A percentile compares a stretch with the other conserved stretches of the same genome.
Conservation (phyloP, 208 protist genomes). For the Wallacemonas rigidus region DNA sequence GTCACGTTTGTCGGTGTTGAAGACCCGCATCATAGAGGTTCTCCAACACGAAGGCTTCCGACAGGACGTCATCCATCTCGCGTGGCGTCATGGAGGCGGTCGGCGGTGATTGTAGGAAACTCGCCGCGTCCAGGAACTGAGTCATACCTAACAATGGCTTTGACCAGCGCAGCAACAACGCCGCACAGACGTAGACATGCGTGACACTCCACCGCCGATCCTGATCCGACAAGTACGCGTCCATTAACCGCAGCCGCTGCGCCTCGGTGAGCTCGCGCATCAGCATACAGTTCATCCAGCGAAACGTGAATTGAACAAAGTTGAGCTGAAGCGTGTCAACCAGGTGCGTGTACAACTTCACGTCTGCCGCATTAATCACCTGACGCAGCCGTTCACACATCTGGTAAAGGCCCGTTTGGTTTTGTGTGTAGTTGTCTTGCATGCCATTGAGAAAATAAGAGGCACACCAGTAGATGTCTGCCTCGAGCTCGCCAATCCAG, state of each 20-base stretch:
- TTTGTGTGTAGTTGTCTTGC: constrained; percentile 92
- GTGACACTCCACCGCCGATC: constrained; percentile 58
- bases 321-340: constrained; percentile 48
- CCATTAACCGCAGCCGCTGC: constrained; percentile 82
- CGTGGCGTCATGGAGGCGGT: constrained; percentile 46
- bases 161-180: constrained; percentile 78
- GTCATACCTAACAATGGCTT: constrained; percentile 45
- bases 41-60: constrained; percentile 66
- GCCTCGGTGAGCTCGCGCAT: constrained; percentile 83
- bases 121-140: constrained; percentile 65
- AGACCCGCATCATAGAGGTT: constrained; percentile 63
- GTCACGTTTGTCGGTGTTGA: constrained; percentile 2
- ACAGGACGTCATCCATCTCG: constrained; percentile 66
- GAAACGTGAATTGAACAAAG: constrained; percentile 87
- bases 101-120: constrained; percentile 76
- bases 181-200: constrained; percentile 90
- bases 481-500: constrained; percentile 81
- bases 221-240: constrained; percentile 89
- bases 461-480: constrained; percentile 92
- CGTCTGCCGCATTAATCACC: constrained; percentile 68
- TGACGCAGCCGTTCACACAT: constrained; percentile 87
- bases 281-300: constrained; percentile 94
- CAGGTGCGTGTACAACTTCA: constrained; percentile 57
- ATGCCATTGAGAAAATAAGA: constrained; percentile 81
- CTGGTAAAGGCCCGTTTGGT: constrained; percentile 84